Conservation (phyloP, 495 filamentous ascomycete species). For the Staphylotrichum tortipilum region DNA sequence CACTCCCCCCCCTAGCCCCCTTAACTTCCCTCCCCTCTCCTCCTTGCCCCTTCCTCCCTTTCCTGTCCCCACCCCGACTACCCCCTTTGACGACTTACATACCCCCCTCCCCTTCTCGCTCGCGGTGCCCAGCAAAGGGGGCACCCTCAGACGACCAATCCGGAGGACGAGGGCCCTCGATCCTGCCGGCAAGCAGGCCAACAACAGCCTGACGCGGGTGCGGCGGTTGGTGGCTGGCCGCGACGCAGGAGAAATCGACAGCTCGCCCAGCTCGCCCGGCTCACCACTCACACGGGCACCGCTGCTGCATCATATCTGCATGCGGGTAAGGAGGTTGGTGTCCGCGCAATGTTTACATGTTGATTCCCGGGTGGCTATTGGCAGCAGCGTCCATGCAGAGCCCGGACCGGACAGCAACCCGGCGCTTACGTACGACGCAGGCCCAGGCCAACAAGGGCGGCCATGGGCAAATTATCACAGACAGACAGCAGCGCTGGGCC, state of each 20-base stretch:
- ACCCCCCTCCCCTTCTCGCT: neutral
- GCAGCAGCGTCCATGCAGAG: neutral
- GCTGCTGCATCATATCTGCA: neutral
- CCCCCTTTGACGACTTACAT: neutral
- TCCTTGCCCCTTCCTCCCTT: no score
- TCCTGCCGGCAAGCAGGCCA: neutral
- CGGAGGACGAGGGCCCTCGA: neutral
- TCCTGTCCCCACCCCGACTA: no score
- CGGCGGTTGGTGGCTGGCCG: no score
- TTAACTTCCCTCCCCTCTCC: neutral
- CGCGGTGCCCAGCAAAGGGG: neutral
- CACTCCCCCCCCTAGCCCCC: no score
- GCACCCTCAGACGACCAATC: neutral
- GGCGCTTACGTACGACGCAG: slow-evolving; percentile 11
- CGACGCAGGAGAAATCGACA: no score
- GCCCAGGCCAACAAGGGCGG: neutral
- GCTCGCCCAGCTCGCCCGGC: no score
- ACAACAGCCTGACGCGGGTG: neutral
- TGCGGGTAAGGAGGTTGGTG: no score
- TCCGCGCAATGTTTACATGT: no score
- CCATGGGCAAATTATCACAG: neutral
- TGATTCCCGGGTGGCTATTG: neutral
- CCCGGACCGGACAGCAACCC: neutral
- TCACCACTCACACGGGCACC: neutral
- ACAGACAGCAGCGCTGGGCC: neutral